Conservation (phyloP, 805 yeast species). For the Candida germanica region DNA sequence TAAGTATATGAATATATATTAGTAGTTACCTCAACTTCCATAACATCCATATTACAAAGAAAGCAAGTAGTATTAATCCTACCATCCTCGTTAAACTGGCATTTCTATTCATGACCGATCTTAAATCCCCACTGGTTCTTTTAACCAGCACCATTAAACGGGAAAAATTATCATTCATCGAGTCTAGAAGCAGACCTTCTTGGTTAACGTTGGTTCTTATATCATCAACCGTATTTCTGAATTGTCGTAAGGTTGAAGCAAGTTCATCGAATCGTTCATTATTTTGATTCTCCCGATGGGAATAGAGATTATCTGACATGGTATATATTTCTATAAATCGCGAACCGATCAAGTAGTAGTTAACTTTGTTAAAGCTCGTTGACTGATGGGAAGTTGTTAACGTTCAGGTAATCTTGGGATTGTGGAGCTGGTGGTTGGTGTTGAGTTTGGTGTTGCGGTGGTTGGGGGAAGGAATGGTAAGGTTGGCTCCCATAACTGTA, state of each 20-base stretch:
- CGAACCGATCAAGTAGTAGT: neutral
- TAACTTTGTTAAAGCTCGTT: slow-evolving; percentile 5
- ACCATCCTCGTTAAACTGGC: slow-evolving; percentile 39
- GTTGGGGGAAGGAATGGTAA: too few species aligned
- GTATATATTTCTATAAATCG: neutral
- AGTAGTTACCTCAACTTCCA: slow-evolving; percentile 23
- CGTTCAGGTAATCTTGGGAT: slow-evolving; percentile 32
- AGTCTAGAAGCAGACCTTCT: slow-evolving; percentile 37
- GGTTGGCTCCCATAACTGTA: too few species aligned
- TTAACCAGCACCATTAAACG: slow-evolving; percentile 36
- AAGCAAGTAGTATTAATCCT: slow-evolving; percentile 29
- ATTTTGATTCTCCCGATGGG: slow-evolving; percentile 42
- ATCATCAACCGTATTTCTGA: slow-evolving; percentile 41
- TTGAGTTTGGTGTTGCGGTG: slow-evolving; percentile 6
- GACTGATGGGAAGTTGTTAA: slow-evolving; percentile 26
- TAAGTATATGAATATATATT: neutral
- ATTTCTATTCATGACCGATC: slow-evolving; percentile 40
- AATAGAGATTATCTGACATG: slow-evolving; percentile 31
- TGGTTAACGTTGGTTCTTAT: slow-evolving; percentile 40
- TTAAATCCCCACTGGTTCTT: slow-evolving; percentile 38
- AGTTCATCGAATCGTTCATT: slow-evolving; percentile 42
- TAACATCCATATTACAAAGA: slow-evolving; percentile 38
- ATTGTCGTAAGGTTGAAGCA: slow-evolving; percentile 41
- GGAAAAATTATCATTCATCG: slow-evolving; percentile 37
- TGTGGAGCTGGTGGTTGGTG: too few species aligned